These are phyloP conservation scores for Phytopythium mirpurense DNA, from an alignment of 352 stramenopile species.

Conservation along the genomic window DNA sequence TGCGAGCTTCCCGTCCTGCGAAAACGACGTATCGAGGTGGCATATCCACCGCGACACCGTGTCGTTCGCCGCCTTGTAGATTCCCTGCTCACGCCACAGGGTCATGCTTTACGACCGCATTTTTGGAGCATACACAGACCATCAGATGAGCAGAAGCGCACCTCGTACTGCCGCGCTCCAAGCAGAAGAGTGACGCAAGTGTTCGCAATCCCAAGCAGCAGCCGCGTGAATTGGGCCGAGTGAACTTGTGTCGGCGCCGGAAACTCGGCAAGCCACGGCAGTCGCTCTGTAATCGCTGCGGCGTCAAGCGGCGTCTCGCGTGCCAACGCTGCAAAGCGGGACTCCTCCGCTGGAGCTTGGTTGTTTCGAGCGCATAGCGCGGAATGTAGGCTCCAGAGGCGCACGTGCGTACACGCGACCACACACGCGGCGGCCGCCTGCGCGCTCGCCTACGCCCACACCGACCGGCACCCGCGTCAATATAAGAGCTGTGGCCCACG, in stretches of 20 bases:
- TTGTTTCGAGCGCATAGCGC: slow-evolving; percentile 11
- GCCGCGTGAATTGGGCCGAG: slow-evolving; percentile 35
- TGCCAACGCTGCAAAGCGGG: neutral
- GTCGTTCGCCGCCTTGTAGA: slow-evolving; percentile 9
- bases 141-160: slow-evolving; percentile 4
- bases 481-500: no score
- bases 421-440: slow-evolving; percentile 25
- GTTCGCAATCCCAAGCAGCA: slow-evolving; percentile 43
- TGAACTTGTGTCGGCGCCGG: slow-evolving; percentile 32
- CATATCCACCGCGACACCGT: slow-evolving; percentile 44
- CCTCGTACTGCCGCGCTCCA: slow-evolving; percentile 25
- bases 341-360: neutral
- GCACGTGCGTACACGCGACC: slow-evolving; percentile 41
- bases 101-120: no score
- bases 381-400: slow-evolving; percentile 40
- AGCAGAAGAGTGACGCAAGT: slow-evolving; percentile 31
- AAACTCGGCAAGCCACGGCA: slow-evolving; percentile 23
- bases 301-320: neutral
- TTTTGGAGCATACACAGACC: neutral
- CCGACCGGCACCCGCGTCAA: neutral
- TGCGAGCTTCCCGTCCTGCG: slow-evolving; percentile 43
- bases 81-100: neutral
- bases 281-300: no score
- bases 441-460: neutral
- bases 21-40: slow-evolving; percentile 33